Conservation (phyloP, 2,329 filamentous ascomycete genomes). For the Trichoderma koningii region DNA sequence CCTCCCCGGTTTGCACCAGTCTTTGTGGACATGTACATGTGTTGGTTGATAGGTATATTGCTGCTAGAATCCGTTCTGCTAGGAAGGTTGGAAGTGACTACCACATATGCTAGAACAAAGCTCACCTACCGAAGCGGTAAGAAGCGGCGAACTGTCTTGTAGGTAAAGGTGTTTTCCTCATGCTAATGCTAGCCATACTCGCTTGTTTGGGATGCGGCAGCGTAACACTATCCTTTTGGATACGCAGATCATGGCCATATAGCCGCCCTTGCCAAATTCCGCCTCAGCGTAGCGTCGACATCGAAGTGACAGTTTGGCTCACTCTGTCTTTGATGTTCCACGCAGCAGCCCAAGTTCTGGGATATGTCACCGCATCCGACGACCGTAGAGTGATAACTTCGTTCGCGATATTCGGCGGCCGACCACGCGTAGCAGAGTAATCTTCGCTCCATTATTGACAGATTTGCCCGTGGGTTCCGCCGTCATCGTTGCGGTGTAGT, state of each 20-base stretch:
- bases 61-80: background rate
- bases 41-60: conserved; percentile 25
- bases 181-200: background rate
- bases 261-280: no score
- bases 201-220: background rate
- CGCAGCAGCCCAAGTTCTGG: no score
- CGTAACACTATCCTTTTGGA: background rate
- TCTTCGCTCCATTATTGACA: conserved; percentile 20
- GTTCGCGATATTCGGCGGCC: background rate
- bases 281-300: background rate
- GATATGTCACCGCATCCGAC: background rate
- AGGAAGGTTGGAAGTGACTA: background rate
- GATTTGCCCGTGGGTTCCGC: background rate
- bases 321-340: background rate
- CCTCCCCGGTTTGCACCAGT: background rate
- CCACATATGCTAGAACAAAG: background rate
- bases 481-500: conserved; percentile 22
- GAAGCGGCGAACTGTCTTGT: conserved; percentile 11
- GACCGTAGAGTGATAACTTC: background rate
- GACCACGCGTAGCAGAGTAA: background rate
- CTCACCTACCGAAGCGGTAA: background rate
- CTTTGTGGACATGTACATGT: conserved; percentile 27
- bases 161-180: background rate
- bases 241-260: background rate
- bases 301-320: background rate